A percentile compares a stretch with the other conserved stretches of the same genome.
Conservation (phyloP, 2,329 filamentous ascomycete species). For the Xylaria sp. region DNA sequence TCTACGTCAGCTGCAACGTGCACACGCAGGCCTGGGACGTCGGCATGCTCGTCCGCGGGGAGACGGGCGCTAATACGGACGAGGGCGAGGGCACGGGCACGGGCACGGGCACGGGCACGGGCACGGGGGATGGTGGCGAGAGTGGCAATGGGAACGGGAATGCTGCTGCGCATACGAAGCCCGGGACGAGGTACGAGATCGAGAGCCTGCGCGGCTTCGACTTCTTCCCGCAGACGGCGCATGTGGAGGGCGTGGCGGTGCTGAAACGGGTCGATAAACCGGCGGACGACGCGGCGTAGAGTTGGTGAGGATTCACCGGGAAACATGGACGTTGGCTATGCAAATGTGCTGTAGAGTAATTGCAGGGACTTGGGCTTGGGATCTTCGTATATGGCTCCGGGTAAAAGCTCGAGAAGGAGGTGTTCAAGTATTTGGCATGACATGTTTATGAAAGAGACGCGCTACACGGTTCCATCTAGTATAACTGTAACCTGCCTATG, state of each 20-base stretch:
- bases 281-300: slow-evolving; percentile 13
- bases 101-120: slow-evolving; percentile 34
- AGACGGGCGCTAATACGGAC: slow-evolving; percentile 44
- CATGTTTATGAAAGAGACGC: too few relatives aligned
- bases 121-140: slow-evolving; percentile 8
- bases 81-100: slow-evolving; percentile 36
- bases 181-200: slow-evolving; percentile 69
- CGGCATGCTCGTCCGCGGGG: slow-evolving; percentile 79
- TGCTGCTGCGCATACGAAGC: slow-evolving; percentile 36
- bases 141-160: slow-evolving; percentile 41
- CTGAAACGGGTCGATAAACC: slow-evolving; percentile 57
- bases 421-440: too few relatives aligned
- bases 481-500: too few relatives aligned
- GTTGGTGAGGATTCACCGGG: background rate
- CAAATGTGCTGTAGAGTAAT: too few relatives aligned
- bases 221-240: slow-evolving; percentile 88
- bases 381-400: too few relatives aligned
- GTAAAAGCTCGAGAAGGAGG: too few relatives aligned
- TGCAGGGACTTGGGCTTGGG: too few relatives aligned
- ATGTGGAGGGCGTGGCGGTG: slow-evolving; percentile 70
- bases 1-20: slow-evolving; percentile 97
- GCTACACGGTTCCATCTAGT: too few relatives aligned
- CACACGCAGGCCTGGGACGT: slow-evolving; percentile 96
- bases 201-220: slow-evolving; percentile 93
- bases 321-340: background rate